phyloP scores from a whole-genome alignment of 2,329 filamentous ascomycete genomes.

The Sphaerulina musiva region DNA sequence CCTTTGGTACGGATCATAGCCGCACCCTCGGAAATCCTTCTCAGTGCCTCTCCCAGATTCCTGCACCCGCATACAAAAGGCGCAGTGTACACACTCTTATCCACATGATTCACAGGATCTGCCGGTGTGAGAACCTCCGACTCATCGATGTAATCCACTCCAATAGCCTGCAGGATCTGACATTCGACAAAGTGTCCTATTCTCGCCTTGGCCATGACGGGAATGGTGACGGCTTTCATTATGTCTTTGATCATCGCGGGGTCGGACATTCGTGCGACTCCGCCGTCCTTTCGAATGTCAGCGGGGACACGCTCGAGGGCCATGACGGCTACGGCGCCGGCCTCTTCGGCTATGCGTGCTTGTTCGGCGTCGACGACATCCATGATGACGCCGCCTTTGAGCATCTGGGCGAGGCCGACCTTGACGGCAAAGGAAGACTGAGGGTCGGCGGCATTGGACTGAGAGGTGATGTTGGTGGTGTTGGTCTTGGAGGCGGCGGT shows the following conservation, averaged over 20 bases:
- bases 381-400: conserved; percentile 99
- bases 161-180: conserved; percentile 90
- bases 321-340: conserved; percentile 95
- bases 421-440: conserved; percentile 73
- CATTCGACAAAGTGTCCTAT: conserved; percentile 98
- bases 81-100: conserved; percentile 73
- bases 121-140: conserved; percentile 95
- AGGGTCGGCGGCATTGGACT: conserved; percentile 13
- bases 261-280: conserved; percentile 95
- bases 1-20: conserved; percentile 99
- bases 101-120: conserved; percentile 83
- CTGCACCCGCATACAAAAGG: conserved; percentile 97
- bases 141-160: conserved; percentile 97
- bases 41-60: conserved; percentile 85
- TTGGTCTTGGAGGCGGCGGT: conserved; percentile 19
- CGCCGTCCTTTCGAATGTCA: conserved; percentile 86
- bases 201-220: conserved; percentile 97
- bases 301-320: conserved; percentile 94
- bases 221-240: conserved; percentile 89
- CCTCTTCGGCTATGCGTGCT: conserved; percentile 93
- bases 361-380: conserved; percentile 90
- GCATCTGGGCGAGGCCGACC: conserved; percentile 90
- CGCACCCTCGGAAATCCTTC: conserved; percentile 84
- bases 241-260: conserved; percentile 92
- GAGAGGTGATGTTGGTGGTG: conserved; percentile 17